Evolutionary conservation across 1,139 yeast genomes (phyloP).

Genomic region (Lodderomyces theae): DNA sequence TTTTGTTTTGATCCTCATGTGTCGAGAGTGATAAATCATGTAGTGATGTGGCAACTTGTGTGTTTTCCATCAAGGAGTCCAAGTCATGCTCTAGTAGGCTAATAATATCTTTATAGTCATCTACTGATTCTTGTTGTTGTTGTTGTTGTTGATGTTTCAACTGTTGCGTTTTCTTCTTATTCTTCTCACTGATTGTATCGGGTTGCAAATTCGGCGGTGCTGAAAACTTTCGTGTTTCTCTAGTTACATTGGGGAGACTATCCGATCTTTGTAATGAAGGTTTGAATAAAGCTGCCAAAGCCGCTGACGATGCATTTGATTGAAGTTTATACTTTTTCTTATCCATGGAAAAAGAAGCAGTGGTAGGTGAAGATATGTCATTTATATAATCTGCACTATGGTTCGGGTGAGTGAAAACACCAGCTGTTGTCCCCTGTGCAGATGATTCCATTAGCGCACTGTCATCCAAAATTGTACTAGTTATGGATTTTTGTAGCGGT

Average conservation of each 20-base stretch:
- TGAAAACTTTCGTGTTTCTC: conserved; percentile 4
- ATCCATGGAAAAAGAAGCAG: conserved; percentile 1
- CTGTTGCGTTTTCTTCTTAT: background rate
- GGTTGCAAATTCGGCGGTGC: conserved; percentile 4
- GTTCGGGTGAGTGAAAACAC: conserved; percentile 16
- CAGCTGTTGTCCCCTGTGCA: background rate
- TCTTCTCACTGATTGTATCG: conserved; percentile 1
- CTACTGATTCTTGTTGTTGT: conserved; percentile 6
- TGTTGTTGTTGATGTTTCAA: background rate
- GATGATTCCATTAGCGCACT: conserved; percentile 3
- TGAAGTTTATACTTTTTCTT: conserved; percentile 25
- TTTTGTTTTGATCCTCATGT: conserved; percentile 20
- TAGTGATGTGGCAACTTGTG: conserved; percentile 50
- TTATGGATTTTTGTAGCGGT: conserved; percentile 7
- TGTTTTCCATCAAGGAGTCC: conserved; percentile 26
- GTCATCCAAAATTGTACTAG: conserved; percentile 1
- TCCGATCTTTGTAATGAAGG: conserved; percentile 38
- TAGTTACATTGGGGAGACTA: conserved; percentile 29
- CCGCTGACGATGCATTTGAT: conserved; percentile 61
- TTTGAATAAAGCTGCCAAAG: conserved; percentile 56
- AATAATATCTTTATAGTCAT: conserved; percentile 47
- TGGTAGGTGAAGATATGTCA: conserved; percentile 11
- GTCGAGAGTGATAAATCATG: conserved; percentile 55
- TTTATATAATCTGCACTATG: conserved; percentile 24
- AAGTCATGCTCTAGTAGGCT: conserved; percentile 39